These are phyloP conservation scores for Pichia sp. DNA, from an alignment of 1,139 yeast genomes.

Conservation along the genomic window DNA sequence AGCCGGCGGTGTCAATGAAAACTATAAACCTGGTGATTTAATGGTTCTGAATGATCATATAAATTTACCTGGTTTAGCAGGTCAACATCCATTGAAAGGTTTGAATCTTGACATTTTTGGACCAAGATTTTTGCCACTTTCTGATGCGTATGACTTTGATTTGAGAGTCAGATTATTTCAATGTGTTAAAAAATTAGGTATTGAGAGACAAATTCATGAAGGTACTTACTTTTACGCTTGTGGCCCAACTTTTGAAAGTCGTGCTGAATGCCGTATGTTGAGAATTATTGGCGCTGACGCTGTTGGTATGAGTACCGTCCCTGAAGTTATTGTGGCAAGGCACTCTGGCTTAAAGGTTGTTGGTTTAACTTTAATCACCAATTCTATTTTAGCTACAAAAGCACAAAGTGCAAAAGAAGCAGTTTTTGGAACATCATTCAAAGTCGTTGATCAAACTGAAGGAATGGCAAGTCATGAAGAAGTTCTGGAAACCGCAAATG, in stretches of 20 bases:
- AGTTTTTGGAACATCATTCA: conserved; percentile 3
- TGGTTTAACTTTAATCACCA: conserved; percentile 83
- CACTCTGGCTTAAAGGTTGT: conserved; percentile 77
- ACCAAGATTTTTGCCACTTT: conserved; percentile 78
- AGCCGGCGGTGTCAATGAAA: conserved; percentile 77
- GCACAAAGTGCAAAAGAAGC: conserved; percentile 66
- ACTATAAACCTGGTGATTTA: conserved; percentile 73
- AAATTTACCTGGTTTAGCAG: conserved; percentile 85
- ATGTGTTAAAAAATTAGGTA: conserved; percentile 38
- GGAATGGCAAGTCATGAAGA: conserved; percentile 90
- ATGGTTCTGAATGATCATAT: conserved; percentile 88
- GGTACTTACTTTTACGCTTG: conserved; percentile 82
- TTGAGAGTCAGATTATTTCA: conserved; percentile 54
- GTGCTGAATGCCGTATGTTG: conserved; percentile 85
- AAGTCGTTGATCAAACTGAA: conserved; percentile 42
- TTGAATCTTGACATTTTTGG: conserved; percentile 77
- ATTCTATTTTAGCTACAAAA: conserved; percentile 66
- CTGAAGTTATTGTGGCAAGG: conserved; percentile 89
- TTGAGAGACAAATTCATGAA: conserved; percentile 66
- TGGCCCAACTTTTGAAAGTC: conserved; percentile 90
- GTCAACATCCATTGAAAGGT: conserved; percentile 82
- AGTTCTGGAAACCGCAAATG: conserved; percentile 75
- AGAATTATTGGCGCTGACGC: conserved; percentile 79
- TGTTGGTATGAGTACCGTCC: conserved; percentile 97
- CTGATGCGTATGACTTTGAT: conserved; percentile 81